phyloP scores from a whole-genome alignment of 208 protist genomes.

The Crithidia acanthocephali region DNA sequence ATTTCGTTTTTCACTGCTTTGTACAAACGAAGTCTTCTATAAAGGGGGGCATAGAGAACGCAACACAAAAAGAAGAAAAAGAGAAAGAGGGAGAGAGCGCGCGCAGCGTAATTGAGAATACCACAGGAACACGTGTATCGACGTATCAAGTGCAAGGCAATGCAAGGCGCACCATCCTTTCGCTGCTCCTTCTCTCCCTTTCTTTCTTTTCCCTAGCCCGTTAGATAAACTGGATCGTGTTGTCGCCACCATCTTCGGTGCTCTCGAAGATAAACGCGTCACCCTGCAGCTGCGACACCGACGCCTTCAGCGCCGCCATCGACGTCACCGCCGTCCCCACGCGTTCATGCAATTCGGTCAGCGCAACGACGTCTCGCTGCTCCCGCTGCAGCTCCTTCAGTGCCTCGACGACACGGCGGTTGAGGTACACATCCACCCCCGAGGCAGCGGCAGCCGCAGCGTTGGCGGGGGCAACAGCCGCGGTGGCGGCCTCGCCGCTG shows the following conservation, averaged over 20 bases:
- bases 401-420: conserved; percentile 47
- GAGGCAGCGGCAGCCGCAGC: background rate
- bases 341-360: conserved; percentile 61
- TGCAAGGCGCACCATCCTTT: no score
- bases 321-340: conserved; percentile 39
- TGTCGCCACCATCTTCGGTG: conserved; percentile 53
- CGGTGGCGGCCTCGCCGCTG: conserved; percentile 3
- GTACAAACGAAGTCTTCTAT: no score
- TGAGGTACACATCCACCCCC: conserved; percentile 22
- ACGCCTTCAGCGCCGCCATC: conserved; percentile 42
- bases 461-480: background rate
- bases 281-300: conserved; percentile 59
- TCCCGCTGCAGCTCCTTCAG: conserved; percentile 74
- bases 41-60: no score
- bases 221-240: conserved; percentile 81
- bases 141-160: no score
- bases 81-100: no score
- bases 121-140: no score
- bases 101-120: no score
- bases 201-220: no score
- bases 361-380: conserved; percentile 47
- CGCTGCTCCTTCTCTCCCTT: background rate
- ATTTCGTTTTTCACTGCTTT: background rate
- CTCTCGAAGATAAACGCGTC: conserved; percentile 83
- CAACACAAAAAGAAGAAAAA: no score